Evolutionary conservation across 306 rosid genomes (phyloP).

Genomic region (Trichosanthes truncata): DNA sequence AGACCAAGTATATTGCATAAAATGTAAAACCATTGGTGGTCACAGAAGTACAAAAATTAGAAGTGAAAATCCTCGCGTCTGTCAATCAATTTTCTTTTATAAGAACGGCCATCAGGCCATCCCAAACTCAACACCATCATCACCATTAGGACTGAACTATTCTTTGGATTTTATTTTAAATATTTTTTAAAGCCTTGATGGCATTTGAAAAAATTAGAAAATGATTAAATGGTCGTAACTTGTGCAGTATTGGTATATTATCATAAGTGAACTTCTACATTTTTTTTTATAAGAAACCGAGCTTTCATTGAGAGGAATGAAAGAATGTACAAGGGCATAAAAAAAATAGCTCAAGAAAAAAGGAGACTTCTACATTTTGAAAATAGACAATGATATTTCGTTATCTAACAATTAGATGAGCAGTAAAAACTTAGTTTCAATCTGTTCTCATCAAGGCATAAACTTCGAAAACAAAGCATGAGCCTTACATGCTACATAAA

Average conservation of each 20-base stretch:
- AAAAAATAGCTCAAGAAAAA: neutral
- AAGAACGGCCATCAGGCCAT: neutral
- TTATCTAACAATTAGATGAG: neutral
- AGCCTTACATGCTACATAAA: neutral
- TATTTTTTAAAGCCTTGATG: neutral
- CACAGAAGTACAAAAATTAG: neutral
- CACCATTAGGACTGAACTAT: neutral
- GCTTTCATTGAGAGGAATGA: too few relatives aligned
- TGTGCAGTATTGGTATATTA: neutral
- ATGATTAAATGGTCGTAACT: neutral
- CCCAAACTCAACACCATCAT: neutral
- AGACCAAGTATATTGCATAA: neutral
- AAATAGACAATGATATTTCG: neutral
- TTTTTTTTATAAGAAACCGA: too few relatives aligned
- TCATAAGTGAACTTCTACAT: too few relatives aligned
- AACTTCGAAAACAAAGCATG: neutral
- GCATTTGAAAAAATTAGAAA: neutral
- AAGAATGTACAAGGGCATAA: too few relatives aligned
- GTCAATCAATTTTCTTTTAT: neutral
- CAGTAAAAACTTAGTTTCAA: neutral
- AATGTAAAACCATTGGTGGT: neutral
- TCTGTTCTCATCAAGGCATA: neutral
- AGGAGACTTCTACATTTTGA: neutral
- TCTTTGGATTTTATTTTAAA: neutral
- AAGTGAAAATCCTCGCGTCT: neutral